A percentile compares a stretch with the other conserved stretches of the same genome.
Evolutionary conservation across 179 eudicot species (phyloP).

Genomic region (Silene noctiflora): DNA sequence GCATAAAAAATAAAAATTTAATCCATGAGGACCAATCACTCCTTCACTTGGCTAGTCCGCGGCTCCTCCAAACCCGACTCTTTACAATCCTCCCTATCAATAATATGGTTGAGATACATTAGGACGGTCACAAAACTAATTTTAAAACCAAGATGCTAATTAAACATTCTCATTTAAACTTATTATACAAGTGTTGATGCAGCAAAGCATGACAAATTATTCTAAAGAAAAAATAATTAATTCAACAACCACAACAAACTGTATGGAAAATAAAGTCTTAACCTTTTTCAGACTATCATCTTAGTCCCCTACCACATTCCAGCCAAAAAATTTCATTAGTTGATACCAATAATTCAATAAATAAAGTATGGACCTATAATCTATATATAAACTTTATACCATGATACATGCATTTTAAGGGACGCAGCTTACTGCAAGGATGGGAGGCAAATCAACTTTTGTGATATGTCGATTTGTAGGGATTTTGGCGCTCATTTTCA

Average conservation of each 20-base stretch:
- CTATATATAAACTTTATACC: too few relatives aligned
- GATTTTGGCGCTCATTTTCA: constrained; percentile 18
- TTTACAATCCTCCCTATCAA: too few relatives aligned
- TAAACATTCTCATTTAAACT: not conserved
- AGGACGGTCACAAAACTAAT: not conserved
- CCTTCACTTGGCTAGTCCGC: too few relatives aligned
- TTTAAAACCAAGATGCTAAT: constrained; percentile 3
- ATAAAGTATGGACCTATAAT: too few relatives aligned
- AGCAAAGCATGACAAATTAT: not conserved
- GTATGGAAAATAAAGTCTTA: not conserved
- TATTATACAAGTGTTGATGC: not conserved
- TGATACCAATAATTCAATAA: too few relatives aligned
- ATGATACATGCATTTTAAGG: too few relatives aligned
- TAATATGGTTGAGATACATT: not conserved
- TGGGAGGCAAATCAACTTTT: constrained; percentile 18
- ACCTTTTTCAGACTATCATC: not conserved
- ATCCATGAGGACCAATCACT: too few relatives aligned
- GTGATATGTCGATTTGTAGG: constrained; percentile 15
- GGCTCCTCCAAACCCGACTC: too few relatives aligned
- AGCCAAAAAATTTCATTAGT: too few relatives aligned
- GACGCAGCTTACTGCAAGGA: not conserved
- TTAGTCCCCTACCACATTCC: not conserved
- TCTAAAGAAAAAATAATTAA: not conserved
- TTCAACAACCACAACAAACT: not conserved
- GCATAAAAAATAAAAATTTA: too few relatives aligned